Evolutionary conservation across 2,329 filamentous ascomycete species (phyloP).

Genomic region (Exophiala sp.): DNA sequence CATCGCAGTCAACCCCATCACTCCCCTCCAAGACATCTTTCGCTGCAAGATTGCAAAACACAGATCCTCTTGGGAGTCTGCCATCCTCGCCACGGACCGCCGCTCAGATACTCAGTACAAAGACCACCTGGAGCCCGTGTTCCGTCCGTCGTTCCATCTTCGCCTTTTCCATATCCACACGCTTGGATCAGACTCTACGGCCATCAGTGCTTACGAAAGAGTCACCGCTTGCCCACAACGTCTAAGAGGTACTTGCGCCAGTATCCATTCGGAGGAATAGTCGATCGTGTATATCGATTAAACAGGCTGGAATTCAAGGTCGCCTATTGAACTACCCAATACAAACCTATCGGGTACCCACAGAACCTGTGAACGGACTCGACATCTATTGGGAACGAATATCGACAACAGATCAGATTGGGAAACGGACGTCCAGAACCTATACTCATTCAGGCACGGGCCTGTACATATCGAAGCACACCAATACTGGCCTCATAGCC

Average conservation of each 20-base stretch:
- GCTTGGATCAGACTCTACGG: conserved; percentile 12
- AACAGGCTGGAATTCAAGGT: background rate
- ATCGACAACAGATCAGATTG: background rate
- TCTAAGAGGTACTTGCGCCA: background rate
- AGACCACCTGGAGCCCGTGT: conserved; percentile 18
- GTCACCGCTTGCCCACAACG: conserved; percentile 6
- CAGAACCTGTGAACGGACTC: background rate
- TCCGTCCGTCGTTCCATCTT: conserved; percentile 17
- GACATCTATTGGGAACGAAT: background rate
- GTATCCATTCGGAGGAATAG: background rate
- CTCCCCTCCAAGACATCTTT: conserved; percentile 11
- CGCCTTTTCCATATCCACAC: conserved; percentile 11
- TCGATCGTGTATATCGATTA: background rate
- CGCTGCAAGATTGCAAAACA: conserved; percentile 20
- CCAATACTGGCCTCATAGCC: conserved; percentile 1
- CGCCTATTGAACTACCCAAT: background rate
- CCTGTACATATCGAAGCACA: conserved; percentile 1
- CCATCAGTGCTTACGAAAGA: conserved; percentile 7
- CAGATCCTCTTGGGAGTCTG: conserved; percentile 2
- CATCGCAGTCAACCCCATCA: conserved; percentile 17
- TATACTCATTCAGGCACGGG: background rate
- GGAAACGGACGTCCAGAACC: background rate
- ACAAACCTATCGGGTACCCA: background rate
- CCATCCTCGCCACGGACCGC: conserved; percentile 18
- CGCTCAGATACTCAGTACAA: conserved; percentile 25